Evolutionary conservation across 257 asterid species (phyloP).

Genomic region (Striga asiatica): DNA sequence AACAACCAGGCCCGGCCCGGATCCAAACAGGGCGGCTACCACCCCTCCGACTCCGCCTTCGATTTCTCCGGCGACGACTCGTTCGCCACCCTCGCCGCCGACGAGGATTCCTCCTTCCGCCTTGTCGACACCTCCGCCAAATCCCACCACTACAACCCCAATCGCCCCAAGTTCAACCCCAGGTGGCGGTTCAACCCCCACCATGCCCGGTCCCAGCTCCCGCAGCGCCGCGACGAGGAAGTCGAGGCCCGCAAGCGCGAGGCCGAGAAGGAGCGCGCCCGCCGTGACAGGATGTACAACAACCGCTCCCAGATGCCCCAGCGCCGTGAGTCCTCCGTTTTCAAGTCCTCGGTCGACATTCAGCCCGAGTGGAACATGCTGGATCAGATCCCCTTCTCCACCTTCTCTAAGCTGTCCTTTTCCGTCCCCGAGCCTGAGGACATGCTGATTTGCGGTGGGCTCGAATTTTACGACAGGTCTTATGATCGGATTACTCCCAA

Average conservation of each 20-base stretch:
- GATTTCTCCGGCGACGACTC: constrained; percentile 79
- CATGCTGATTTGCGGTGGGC: constrained; percentile 52
- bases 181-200: constrained; percentile 58
- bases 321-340: constrained; percentile 59
- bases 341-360: constrained; percentile 68
- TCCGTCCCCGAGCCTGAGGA: constrained; percentile 70
- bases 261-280: constrained; percentile 65
- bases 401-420: constrained; percentile 59
- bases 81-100: constrained; percentile 54
- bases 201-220: constrained; percentile 54
- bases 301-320: constrained; percentile 42
- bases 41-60: constrained; percentile 52
- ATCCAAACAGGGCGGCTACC: constrained; percentile 34
- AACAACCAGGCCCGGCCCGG: constrained; percentile 40
- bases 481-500: constrained; percentile 62
- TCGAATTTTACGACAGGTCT: constrained; percentile 66
- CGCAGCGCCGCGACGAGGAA: constrained; percentile 79
- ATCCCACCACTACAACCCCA: constrained; percentile 35
- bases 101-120: constrained; percentile 67
- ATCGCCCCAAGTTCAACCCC: constrained; percentile 62
- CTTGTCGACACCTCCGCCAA: constrained; percentile 63
- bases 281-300: constrained; percentile 47
- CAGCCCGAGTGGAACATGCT: constrained; percentile 93
- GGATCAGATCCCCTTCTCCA: constrained; percentile 81
- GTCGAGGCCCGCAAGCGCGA: constrained; percentile 73